Evolutionary conservation across 106 monocot genomes (phyloP).

Genomic region (Allium fistulosum): DNA sequence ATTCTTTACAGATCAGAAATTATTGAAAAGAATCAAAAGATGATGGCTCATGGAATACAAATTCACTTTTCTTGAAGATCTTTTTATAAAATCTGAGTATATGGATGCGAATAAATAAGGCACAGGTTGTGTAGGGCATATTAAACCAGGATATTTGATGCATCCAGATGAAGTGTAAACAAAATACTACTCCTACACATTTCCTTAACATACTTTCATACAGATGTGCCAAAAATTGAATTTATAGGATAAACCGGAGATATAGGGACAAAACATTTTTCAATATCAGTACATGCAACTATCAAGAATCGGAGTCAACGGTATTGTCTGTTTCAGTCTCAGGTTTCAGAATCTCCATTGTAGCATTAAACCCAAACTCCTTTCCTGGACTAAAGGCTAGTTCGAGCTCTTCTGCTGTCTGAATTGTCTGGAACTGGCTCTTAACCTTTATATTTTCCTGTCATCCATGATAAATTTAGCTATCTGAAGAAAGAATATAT

Average conservation of each 20-base stretch:
- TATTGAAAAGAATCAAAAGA: too few species aligned
- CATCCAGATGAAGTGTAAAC: too few species aligned
- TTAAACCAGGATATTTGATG: too few species aligned
- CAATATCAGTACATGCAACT: too few species aligned
- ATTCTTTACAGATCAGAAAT: too few species aligned
- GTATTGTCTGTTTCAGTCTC: slow-evolving; percentile 11
- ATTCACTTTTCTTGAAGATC: too few species aligned
- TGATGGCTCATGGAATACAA: too few species aligned
- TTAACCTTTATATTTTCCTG: slow-evolving; percentile 60
- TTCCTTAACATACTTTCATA: too few species aligned
- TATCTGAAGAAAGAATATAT: neutral
- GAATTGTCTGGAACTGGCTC: slow-evolving; percentile 38
- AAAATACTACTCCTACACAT: too few species aligned
- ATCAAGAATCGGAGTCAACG: neutral
- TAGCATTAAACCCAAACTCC: slow-evolving; percentile 58
- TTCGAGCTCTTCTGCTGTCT: slow-evolving; percentile 56
- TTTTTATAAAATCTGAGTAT: too few species aligned
- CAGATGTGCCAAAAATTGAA: neutral
- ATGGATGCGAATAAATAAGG: too few species aligned
- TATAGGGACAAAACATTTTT: neutral
- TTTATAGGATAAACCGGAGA: neutral
- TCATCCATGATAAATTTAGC: neutral
- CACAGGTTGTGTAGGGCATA: too few species aligned
- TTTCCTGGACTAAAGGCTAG: slow-evolving; percentile 43
- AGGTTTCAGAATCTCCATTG: slow-evolving; percentile 34